Evolutionary conservation across 768 basidiomycete genomes (phyloP).

Genomic region (Naganishia antarctica): DNA sequence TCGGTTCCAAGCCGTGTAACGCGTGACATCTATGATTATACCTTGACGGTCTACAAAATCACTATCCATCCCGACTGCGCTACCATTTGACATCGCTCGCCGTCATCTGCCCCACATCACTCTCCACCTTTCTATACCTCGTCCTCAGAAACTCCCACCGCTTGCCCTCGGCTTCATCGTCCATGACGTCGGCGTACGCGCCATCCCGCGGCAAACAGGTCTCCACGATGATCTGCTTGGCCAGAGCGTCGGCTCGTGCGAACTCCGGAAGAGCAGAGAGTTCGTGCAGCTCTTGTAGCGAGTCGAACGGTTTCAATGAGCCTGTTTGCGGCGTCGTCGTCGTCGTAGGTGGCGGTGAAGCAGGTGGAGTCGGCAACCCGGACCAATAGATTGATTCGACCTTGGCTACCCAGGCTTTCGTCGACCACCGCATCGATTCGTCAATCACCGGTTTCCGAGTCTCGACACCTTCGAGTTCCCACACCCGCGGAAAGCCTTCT

Average conservation of each 20-base stretch:
- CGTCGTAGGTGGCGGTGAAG: conserved; percentile 46
- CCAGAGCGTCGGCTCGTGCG: conserved; percentile 7
- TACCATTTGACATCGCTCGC: conserved; percentile 58
- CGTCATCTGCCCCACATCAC: conserved; percentile 66
- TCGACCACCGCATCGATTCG: conserved; percentile 68
- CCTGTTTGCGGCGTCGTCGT: conserved; percentile 8
- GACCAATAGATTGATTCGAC: conserved; percentile 83
- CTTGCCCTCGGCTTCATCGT: conserved; percentile 53
- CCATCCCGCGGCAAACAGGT: conserved; percentile 30
- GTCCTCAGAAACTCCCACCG: conserved; percentile 64
- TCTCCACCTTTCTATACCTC: conserved; percentile 76
- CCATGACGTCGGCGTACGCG: conserved; percentile 44
- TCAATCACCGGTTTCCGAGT: conserved; percentile 37
- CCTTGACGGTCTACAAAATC: background rate
- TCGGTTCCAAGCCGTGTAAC: no score
- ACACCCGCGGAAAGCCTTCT: conserved; percentile 67
- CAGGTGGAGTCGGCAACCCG: conserved; percentile 53
- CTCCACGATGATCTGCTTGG: conserved; percentile 12
- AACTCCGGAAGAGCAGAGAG: background rate
- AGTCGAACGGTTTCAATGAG: conserved; percentile 1
- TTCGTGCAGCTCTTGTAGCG: conserved; percentile 5
- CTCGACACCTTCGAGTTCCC: conserved; percentile 39
- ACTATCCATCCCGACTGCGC: background rate
- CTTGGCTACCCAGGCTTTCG: conserved; percentile 71
- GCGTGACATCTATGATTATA: no score